Conservation (phyloP, 139 green algal species). For the Pedinophyceae sp. region DNA sequence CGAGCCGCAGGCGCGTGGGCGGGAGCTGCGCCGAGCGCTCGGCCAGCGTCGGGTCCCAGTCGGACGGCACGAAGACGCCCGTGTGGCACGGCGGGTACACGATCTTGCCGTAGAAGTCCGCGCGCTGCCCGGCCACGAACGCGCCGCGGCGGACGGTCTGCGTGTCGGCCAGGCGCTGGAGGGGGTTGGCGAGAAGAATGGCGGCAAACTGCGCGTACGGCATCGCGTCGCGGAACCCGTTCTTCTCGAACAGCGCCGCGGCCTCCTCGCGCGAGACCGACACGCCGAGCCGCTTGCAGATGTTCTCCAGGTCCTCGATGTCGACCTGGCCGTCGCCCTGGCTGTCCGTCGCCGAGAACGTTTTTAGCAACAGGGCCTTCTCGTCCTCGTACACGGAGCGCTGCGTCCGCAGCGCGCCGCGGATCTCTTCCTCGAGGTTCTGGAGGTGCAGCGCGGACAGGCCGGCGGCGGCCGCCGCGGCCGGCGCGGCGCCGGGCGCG, state of each 20-base stretch:
- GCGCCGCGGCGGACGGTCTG: conserved; percentile 24
- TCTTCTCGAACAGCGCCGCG: background rate
- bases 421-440: background rate
- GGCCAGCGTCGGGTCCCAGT: conserved; percentile 35
- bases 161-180: background rate
- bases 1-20: conserved; percentile 30
- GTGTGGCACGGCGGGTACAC: conserved; percentile 46
- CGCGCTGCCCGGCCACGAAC: conserved; percentile 21
- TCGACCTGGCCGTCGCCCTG: background rate
- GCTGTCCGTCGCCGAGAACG: background rate
- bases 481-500: too few species aligned
- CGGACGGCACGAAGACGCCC: conserved; percentile 38
- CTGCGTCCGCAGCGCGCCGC: background rate
- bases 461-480: too few species aligned
- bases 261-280: background rate
- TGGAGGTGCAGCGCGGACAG: background rate
- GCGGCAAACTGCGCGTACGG: background rate
- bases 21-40: conserved; percentile 45
- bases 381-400: background rate
- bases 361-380: background rate
- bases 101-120: conserved; percentile 50
- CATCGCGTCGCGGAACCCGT: background rate
- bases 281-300: background rate
- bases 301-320: background rate
- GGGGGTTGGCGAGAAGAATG: background rate